Evolutionary conservation across 345 rosid species (phyloP).

Genomic region (Aethionema arabicum): DNA sequence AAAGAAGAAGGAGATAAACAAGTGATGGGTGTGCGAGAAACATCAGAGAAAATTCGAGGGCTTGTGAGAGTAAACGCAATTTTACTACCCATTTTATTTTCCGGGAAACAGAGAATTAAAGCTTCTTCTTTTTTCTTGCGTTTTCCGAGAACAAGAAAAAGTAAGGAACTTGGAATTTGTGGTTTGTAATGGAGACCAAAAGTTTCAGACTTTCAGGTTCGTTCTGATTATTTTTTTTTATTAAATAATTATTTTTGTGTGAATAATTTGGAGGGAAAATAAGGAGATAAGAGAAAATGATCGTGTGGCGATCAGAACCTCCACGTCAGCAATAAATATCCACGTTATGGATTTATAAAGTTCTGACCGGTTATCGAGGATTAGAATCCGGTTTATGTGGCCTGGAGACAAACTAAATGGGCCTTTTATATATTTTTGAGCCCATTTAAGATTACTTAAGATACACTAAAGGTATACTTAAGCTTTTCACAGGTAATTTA

Average conservation of each 20-base stretch:
- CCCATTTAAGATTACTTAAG: not conserved
- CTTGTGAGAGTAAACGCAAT: constrained; percentile 56
- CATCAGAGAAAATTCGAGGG: constrained; percentile 50
- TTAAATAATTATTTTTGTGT: not conserved
- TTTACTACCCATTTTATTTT: constrained; percentile 34
- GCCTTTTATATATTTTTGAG: too few species aligned
- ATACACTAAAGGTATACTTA: not conserved
- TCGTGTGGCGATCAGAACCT: constrained; percentile 24
- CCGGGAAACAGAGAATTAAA: not conserved
- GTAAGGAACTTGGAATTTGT: constrained; percentile 8
- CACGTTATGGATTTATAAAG: not conserved
- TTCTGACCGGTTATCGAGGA: too few species aligned
- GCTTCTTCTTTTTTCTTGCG: constrained; percentile 18
- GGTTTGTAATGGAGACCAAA: constrained; percentile 16
- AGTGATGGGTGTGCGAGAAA: constrained; percentile 46
- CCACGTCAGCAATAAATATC: constrained; percentile 31
- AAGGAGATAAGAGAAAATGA: constrained; percentile 19
- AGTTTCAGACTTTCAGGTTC: constrained; percentile 27
- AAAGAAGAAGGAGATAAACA: constrained; percentile 30
- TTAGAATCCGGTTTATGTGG: not conserved
- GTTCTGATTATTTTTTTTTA: constrained; percentile 2
- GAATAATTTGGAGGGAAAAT: constrained; percentile 26
- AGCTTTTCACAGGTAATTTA: not conserved
- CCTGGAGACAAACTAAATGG: not conserved
- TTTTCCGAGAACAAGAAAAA: not conserved